Evolutionary conservation across 768 basidiomycete genomes (phyloP).

Genomic region (Suillus spraguei): DNA sequence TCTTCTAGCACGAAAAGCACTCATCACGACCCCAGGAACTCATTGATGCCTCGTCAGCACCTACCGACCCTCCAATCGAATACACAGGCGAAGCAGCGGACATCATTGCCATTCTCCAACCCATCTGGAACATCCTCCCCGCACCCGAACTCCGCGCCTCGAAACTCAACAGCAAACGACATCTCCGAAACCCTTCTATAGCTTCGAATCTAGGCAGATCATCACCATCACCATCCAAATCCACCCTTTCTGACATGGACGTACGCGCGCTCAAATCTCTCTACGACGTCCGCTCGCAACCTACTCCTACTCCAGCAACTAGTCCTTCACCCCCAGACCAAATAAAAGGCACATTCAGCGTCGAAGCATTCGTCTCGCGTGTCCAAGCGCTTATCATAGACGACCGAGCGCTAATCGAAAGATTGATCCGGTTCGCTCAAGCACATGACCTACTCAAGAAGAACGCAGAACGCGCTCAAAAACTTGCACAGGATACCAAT

Average conservation of each 20-base stretch:
- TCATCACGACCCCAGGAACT: conserved; percentile 23
- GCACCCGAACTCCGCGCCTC: conserved; percentile 80
- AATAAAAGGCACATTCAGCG: conserved; percentile 47
- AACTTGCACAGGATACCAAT: conserved; percentile 83
- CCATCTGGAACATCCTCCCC: conserved; percentile 82
- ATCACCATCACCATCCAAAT: conserved; percentile 25
- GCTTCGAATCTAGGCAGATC: conserved; percentile 35
- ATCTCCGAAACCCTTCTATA: conserved; percentile 51
- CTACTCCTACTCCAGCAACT: conserved; percentile 3
- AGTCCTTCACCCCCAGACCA: conserved; percentile 20
- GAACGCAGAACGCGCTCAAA: conserved; percentile 90
- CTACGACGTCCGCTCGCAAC: conserved; percentile 51
- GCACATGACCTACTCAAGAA: conserved; percentile 91
- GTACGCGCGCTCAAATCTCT: conserved; percentile 84
- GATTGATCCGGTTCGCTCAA: conserved; percentile 82
- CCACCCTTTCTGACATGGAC: conserved; percentile 69
- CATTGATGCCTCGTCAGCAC: conserved; percentile 20
- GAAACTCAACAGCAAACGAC: conserved; percentile 52
- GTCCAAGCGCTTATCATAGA: conserved; percentile 84
- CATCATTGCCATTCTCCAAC: conserved; percentile 63
- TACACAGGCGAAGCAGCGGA: conserved; percentile 50
- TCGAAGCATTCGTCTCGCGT: conserved; percentile 77
- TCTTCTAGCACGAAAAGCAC: conserved; percentile 4
- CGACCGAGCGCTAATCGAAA: conserved; percentile 81
- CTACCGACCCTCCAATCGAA: conserved; percentile 31